Percentiles rank a stretch among this genome's conserved stretches.
phyloP scores from a whole-genome alignment of 2,329 filamentous ascomycete genomes.

The Trichophyton mentagrophytes region DNA sequence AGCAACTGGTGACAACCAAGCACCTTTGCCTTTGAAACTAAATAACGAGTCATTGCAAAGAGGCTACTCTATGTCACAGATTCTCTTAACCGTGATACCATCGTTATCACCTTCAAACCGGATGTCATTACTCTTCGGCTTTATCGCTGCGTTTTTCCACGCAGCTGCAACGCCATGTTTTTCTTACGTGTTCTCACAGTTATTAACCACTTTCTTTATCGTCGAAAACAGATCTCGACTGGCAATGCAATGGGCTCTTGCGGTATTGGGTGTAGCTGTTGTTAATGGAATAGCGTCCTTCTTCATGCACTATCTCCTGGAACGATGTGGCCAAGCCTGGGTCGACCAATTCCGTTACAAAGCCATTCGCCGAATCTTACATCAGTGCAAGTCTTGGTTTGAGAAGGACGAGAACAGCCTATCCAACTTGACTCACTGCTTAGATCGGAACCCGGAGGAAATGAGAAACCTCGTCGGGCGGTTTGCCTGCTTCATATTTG shows the following conservation, averaged over 20 bases:
- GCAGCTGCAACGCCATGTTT: slow-evolving; percentile 61
- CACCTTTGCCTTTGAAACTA: background rate
- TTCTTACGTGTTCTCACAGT: slow-evolving; percentile 58
- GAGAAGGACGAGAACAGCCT: slow-evolving; percentile 54
- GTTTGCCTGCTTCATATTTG: slow-evolving; percentile 58
- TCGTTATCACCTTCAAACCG: slow-evolving; percentile 42
- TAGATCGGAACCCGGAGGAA: slow-evolving; percentile 76
- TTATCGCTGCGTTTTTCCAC: slow-evolving; percentile 50
- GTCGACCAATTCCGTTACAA: slow-evolving; percentile 55
- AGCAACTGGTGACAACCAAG: background rate
- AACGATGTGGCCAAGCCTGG: slow-evolving; percentile 63
- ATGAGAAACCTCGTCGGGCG: slow-evolving; percentile 71
- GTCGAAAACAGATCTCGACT: slow-evolving; percentile 35
- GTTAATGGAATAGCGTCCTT: slow-evolving; percentile 55
- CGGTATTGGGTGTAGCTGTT: slow-evolving; percentile 54
- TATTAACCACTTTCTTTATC: slow-evolving; percentile 58
- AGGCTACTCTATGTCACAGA: slow-evolving; percentile 34
- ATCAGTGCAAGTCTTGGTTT: slow-evolving; percentile 70
- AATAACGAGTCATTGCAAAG: background rate
- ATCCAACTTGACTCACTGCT: slow-evolving; percentile 51
- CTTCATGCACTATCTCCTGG: slow-evolving; percentile 56
- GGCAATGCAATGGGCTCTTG: slow-evolving; percentile 55
- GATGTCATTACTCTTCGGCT: slow-evolving; percentile 45
- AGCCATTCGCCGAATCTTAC: slow-evolving; percentile 56
- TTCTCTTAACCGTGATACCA: slow-evolving; percentile 60